Base-by-base conservation (phyloP, 352 stramenopile genomes). In the Elongisporangium senticosum region DNA sequence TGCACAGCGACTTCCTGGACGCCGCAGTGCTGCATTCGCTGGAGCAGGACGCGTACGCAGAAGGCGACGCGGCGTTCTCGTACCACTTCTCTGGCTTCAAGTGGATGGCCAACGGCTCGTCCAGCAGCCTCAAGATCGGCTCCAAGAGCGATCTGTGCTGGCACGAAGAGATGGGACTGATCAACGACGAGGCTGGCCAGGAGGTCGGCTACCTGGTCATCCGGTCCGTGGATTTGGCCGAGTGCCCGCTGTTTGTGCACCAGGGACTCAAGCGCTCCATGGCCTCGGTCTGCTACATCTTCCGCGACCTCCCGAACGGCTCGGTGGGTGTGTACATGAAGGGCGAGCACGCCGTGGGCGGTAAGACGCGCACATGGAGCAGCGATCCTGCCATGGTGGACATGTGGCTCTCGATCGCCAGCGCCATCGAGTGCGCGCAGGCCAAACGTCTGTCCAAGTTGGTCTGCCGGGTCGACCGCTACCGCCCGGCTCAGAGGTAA, bases 131-230 rank as follows among this genome's bases (percentile, higher is more conserved):
- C 50, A 89, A 83, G 52, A 62, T 87, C 13, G 64, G 86, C 49
- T 73, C 83, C 69, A 88, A 88, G 59, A 69, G 78, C 50, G 80
- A 88, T 50, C 48, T 86, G 48, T 88, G 80, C 59, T 90, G 74
- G 71, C 58, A 87, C 54, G 80, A 90, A 37, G 67, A 85, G 51
- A 77, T 84, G 51, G 77, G 77, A 2, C 53, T 83, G 49, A 81
- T 67, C n/a, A 59, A 61, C 33, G 74, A 88, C 51, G 60, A 58
- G 13, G 69, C 74, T 52, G 80, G 75, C 14, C 56, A 85, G 7
- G 69, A 87, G 21, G 58, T 90, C 37, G 80, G 74, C n/a, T 90
- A 79, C 28, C 60, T 85, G 4, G 67, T 83, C 51, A 84, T 86
- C 68, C 71, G 88, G 51, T 86, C 72, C 0, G 74, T 87, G 51